Base-by-base conservation (phyloP, 306 rosid species). In the Glycine soja region DNA sequence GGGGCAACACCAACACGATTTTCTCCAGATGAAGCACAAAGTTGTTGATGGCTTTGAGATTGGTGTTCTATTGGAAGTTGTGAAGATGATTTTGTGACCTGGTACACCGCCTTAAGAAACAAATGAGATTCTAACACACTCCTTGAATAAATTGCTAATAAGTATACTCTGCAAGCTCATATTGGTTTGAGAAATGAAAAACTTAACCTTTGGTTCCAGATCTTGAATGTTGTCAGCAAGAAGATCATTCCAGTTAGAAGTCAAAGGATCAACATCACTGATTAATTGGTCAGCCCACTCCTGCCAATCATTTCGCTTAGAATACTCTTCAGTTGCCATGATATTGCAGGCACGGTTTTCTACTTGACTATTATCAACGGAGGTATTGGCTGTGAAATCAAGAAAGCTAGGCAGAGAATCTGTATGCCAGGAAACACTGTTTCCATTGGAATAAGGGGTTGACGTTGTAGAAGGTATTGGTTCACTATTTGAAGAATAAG, bases 271-370 rank as follows among this genome's bases (percentile, higher is more conserved):
- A n/a, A 90, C 97, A 78, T 93, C 99, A 40, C 90, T 87, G 53
- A 96, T 93, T 69, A 92, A 89, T 82, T 91, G 92, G 84, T 92
- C 97, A n/a, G 98, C 97, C 99, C 99, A 96, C 51, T 90, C 98
- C 70, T 86, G 97, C 97, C 98, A 94, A 83, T 90, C 97, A 76
- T 76, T 84, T 74, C 74, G 85, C 91, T 90, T 92, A 79, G 87
- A 68, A 79, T 87, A 87, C 78, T 93, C 99, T 70, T 90, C 98
- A 47, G 91, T 76, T 61, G 88, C 88, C 88, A 93, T 80, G 68
- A 88, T 75, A 82, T 86, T 86, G 82, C 97, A 87, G 76, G 88
- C 88, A 87, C 89, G 84, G 85, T 82, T 84, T 79, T 90, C 96
- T 84, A 88, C 85, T 82, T 83, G 97, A 84, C 88, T 73, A 86